Percentiles rank a stretch among this genome's conserved stretches.
Evolutionary conservation across 192 early-diverging fungal species (phyloP).

Genomic region (Allomyces javanicus): DNA sequence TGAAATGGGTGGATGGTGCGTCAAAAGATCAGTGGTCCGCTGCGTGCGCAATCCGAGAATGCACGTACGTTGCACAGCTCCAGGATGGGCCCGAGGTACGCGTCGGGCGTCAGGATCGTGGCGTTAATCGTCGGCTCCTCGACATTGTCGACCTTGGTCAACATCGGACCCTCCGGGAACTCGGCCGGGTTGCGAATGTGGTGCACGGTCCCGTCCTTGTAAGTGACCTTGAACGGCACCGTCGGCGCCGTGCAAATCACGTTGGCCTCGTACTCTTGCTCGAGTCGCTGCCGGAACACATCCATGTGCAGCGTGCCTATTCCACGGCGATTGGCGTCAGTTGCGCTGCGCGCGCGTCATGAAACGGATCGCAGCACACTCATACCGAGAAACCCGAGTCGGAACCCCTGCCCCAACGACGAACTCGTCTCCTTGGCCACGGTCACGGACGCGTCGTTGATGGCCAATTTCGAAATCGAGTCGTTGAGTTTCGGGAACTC

Average conservation of each 20-base stretch:
- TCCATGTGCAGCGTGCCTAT: slow-evolving; percentile 79
- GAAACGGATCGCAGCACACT: too few relatives aligned
- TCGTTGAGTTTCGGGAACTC: slow-evolving; percentile 79
- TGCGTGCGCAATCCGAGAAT: not conserved
- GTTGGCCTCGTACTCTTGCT: slow-evolving; percentile 77
- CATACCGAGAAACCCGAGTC: slow-evolving; percentile 74
- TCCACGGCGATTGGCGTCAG: too few relatives aligned
- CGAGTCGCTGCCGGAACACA: slow-evolving; percentile 83
- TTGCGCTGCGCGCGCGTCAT: too few relatives aligned
- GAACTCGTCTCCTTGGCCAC: slow-evolving; percentile 56
- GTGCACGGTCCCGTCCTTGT: slow-evolving; percentile 18
- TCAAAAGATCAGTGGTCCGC: not conserved
- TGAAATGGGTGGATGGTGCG: not conserved
- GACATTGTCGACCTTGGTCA: slow-evolving; percentile 37
- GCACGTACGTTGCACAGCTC: slow-evolving; percentile 46
- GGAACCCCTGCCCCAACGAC: slow-evolving; percentile 84
- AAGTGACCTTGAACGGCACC: slow-evolving; percentile 63
- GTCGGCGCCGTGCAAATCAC: slow-evolving; percentile 85
- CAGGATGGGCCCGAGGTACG: slow-evolving; percentile 53
- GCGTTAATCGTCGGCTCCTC: slow-evolving; percentile 84
- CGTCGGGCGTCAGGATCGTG: slow-evolving; percentile 73
- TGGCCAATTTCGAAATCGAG: slow-evolving; percentile 72
- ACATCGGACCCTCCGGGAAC: slow-evolving; percentile 60
- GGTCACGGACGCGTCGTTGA: slow-evolving; percentile 86
- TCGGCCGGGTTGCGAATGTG: slow-evolving; percentile 68